phyloP scores from a whole-genome alignment of 257 asterid genomes.

The Anisodus acutangulus region DNA sequence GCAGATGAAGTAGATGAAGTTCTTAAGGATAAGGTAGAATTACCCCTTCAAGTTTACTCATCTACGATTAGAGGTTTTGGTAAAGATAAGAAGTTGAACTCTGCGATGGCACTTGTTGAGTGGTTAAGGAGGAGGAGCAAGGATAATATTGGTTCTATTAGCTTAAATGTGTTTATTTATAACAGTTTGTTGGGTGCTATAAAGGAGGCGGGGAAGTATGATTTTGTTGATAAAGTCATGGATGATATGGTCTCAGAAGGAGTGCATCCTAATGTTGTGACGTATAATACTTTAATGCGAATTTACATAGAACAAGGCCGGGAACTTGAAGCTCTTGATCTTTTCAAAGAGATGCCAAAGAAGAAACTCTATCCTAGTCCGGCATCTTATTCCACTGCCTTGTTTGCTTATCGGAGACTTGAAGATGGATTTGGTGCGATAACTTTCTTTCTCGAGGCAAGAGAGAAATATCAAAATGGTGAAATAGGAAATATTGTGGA shows the following conservation, averaged over 20 bases:
- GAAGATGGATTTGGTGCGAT: conserved; percentile 85
- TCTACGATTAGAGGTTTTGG: conserved; percentile 78
- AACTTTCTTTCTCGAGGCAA: conserved; percentile 53
- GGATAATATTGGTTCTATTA: conserved; percentile 45
- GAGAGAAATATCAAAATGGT: conserved; percentile 54
- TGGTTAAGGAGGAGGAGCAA: conserved; percentile 79
- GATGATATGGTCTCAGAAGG: conserved; percentile 66
- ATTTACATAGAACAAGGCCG: conserved; percentile 68
- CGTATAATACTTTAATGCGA: conserved; percentile 80
- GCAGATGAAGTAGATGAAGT: conserved; percentile 77
- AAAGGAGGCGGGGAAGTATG: conserved; percentile 60
- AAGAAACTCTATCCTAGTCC: conserved; percentile 75
- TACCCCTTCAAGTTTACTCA: conserved; percentile 87
- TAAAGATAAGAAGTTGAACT: conserved; percentile 61
- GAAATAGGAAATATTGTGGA: conserved; percentile 54
- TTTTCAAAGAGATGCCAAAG: conserved; percentile 59
- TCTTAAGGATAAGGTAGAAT: conserved; percentile 54
- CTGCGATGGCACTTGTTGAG: conserved; percentile 73
- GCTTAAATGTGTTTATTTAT: conserved; percentile 67
- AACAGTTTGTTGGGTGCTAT: conserved; percentile 80
- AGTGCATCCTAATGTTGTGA: conserved; percentile 70
- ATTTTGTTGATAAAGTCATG: conserved; percentile 52
- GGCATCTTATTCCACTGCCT: conserved; percentile 73
- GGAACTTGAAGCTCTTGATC: conserved; percentile 66
- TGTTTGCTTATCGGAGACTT: conserved; percentile 70